Conservation (phyloP, 1,139 yeast genomes). For the Geotrichum reessii region DNA sequence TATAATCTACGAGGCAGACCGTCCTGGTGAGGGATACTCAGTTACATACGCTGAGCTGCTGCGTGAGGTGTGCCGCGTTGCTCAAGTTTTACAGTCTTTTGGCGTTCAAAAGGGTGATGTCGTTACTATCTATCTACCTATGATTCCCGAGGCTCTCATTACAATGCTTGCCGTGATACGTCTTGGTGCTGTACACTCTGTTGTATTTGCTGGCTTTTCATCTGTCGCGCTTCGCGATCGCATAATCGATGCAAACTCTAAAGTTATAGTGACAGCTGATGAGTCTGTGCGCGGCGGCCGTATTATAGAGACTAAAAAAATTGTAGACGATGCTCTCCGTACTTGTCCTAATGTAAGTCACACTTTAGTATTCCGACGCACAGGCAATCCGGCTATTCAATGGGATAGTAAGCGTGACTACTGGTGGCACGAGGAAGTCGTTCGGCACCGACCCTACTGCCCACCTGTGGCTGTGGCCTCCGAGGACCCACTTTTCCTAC, state of each 20-base stretch:
- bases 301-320: conserved; percentile 73
- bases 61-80: conserved; percentile 61
- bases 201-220: conserved; percentile 81
- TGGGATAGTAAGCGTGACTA: conserved; percentile 58
- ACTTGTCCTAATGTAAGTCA: conserved; percentile 62
- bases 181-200: conserved; percentile 79
- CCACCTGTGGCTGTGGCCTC: conserved; percentile 55
- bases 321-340: conserved; percentile 73
- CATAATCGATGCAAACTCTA: conserved; percentile 68
- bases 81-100: conserved; percentile 30
- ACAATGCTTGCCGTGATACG: conserved; percentile 69
- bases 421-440: conserved; percentile 77
- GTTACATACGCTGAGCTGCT: conserved; percentile 68
- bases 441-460: conserved; percentile 57
- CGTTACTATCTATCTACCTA: conserved; percentile 79
- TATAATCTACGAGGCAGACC: conserved; percentile 74
- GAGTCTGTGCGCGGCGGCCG: conserved; percentile 81
- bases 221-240: conserved; percentile 72
- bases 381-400: conserved; percentile 62
- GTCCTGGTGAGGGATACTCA: conserved; percentile 55
- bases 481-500: conserved; percentile 60
- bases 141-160: conserved; percentile 77
- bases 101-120: conserved; percentile 80
- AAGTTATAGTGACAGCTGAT: conserved; percentile 70
- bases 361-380: conserved; percentile 67